Percentiles rank a stretch among this genome's conserved stretches.
These are phyloP conservation scores for Carex kokanica DNA, from an alignment of 176 grass and related monocot genomes.

Conservation along the genomic window DNA sequence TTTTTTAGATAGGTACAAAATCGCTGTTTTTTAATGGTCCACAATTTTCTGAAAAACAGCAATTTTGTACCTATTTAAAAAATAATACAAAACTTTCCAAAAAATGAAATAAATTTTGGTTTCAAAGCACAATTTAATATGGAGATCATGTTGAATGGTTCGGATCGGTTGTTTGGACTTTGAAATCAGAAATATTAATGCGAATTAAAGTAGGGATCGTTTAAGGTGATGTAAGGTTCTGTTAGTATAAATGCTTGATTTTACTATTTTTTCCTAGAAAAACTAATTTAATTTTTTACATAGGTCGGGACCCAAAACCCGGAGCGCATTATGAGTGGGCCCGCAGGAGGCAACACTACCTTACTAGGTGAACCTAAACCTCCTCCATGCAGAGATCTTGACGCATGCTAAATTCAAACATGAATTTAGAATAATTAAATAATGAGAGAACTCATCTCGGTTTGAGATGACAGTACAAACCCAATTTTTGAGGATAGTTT, in stretches of 20 bases:
- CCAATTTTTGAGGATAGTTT: slow-evolving; percentile 2
- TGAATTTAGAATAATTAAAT: slow-evolving; percentile 15
- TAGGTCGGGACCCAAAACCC: slow-evolving; percentile 87
- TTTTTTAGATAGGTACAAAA: no score
- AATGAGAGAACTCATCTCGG: slow-evolving; percentile 19
- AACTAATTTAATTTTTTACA: not conserved
- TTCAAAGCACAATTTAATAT: no score
- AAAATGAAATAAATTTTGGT: no score
- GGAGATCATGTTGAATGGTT: no score
- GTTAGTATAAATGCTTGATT: not conserved
- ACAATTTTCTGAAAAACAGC: no score
- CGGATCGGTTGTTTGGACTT: no score
- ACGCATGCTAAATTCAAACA: slow-evolving; percentile 64
- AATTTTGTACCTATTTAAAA: no score
- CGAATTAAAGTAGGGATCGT: not conserved
- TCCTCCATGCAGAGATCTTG: slow-evolving; percentile 82
- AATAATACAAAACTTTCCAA: no score
- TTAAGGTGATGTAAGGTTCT: not conserved
- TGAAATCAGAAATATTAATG: no score
- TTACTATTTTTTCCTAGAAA: not conserved
- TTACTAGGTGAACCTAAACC: slow-evolving; percentile 66
- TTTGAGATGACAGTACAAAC: slow-evolving; percentile 12
- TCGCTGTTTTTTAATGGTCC: no score
- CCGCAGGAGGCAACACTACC: slow-evolving; percentile 73
- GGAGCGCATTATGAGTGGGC: slow-evolving; percentile 64